phyloP scores from a whole-genome alignment of 208 protist species.

The Wallacemonas sp. region DNA sequence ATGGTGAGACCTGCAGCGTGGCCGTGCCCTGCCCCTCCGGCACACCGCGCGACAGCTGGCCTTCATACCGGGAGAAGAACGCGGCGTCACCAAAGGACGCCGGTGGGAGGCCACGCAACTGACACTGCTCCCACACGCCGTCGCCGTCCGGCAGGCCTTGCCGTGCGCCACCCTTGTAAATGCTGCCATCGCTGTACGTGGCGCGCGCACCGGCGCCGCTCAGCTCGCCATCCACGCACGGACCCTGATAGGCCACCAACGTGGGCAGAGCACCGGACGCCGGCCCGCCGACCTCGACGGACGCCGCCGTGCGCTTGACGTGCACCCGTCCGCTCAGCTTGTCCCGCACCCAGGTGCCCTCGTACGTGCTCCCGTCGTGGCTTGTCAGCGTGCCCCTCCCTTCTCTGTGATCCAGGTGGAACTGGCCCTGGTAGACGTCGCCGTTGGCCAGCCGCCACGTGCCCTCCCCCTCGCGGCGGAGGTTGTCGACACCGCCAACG shows the following conservation, averaged over 20 bases:
- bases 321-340: slow-evolving; percentile 50
- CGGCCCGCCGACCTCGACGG: neutral
- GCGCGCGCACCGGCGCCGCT: slow-evolving; percentile 46
- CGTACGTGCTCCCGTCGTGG: slow-evolving; percentile 45
- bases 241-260: slow-evolving; percentile 59
- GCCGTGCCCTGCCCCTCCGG: slow-evolving; percentile 65
- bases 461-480: slow-evolving; percentile 62
- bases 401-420: slow-evolving; percentile 47
- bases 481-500: slow-evolving; percentile 40
- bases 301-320: slow-evolving; percentile 5
- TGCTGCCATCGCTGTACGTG: slow-evolving; percentile 60
- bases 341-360: slow-evolving; percentile 54
- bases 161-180: slow-evolving; percentile 60
- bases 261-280: neutral
- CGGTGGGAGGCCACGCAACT: slow-evolving; percentile 13
- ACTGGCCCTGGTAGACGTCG: slow-evolving; percentile 64
- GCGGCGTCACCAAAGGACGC: slow-evolving; percentile 3
- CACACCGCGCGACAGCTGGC: slow-evolving; percentile 65
- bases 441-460: slow-evolving; percentile 50
- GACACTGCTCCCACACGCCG: slow-evolving; percentile 57
- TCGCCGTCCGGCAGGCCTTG: slow-evolving; percentile 52
- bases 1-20: slow-evolving; percentile 31
- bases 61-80: slow-evolving; percentile 66
- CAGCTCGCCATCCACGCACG: slow-evolving; percentile 58
- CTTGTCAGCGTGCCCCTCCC: slow-evolving; percentile 48